Evolutionary conservation across 257 asterid genomes (phyloP), one percentile per base, ranked within the genome.

Genomic region (Petrea volubilis): DNA sequence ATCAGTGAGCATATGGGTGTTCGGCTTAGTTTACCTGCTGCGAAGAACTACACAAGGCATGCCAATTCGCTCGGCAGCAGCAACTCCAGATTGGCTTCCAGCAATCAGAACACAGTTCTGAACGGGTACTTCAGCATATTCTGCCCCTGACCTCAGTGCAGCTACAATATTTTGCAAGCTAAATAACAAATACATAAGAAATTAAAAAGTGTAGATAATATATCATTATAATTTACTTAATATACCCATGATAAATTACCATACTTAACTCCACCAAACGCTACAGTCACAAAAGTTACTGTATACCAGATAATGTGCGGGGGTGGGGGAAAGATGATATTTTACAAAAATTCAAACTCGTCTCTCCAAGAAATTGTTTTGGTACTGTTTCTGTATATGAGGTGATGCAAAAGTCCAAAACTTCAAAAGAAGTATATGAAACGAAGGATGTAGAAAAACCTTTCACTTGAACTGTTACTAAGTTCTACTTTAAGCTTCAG

Each of bases 1-100:
- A n/a, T n/a, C n/a, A n/a, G n/a, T 38, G 43, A 7, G 38, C 38
- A 31, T 31, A 38, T 38, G 9, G 25, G 44, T 9, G 52, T 21
- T 44, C 24, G 29, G 63, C n/a, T 51, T 59, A 46, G 8, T 33
- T 77, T 89, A 93, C 98, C 98, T 89, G 96, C 96, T 85, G 36
- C 96, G 86, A n/a, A 93, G 88, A 75, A 87, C 96, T 67, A 93
- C 83, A 65, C 89, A 84, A 71, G 91, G 91, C 96, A 91, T 89
- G 82, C 92, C 82, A 34, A 91, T 86, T 50, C 90, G 86, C 87
- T 87, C 91, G 5, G 98, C 97, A 27, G 90, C 97, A 74, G 86
- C 81, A 56, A 81, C 90, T 75, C 97, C 96, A 31, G 84, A 58
- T 77, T 81, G 96, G 86, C 96, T 85, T 85, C 97, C 99, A 24